Percentiles rank a stretch among this genome's conserved stretches.
These are phyloP conservation scores for Xylariaceae sp. DNA, from an alignment of 2,329 filamentous ascomycete species.

Conservation along the genomic window DNA sequence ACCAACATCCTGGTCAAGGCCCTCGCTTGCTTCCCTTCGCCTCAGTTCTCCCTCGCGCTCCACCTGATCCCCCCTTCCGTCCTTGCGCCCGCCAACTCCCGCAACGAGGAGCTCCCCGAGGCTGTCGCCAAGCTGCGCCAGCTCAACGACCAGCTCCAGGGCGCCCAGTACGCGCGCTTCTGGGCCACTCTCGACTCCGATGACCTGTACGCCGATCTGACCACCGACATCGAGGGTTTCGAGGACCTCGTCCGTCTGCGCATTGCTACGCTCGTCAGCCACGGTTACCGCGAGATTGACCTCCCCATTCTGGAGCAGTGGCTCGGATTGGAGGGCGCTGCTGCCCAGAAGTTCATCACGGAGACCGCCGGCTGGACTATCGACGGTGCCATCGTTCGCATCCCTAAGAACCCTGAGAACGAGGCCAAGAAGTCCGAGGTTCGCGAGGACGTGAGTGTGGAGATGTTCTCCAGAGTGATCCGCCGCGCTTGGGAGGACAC, in stretches of 20 bases:
- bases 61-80: conserved; percentile 87
- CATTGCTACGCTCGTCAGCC: conserved; percentile 81
- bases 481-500: conserved; percentile 82
- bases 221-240: conserved; percentile 89
- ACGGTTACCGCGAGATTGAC: conserved; percentile 70
- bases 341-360: conserved; percentile 70
- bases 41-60: conserved; percentile 90
- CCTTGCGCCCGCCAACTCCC: conserved; percentile 49
- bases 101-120: conserved; percentile 71
- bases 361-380: conserved; percentile 86
- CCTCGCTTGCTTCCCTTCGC: conserved; percentile 91
- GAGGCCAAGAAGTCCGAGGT: conserved; percentile 95
- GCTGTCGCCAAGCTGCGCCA: conserved; percentile 81
- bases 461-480: conserved; percentile 76
- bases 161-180: conserved; percentile 85
- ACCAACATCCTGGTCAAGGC: conserved; percentile 99
- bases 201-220: conserved; percentile 91
- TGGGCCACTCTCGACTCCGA: conserved; percentile 90
- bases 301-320: conserved; percentile 65
- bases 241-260: conserved; percentile 88
- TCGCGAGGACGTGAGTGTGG: conserved; percentile 88
- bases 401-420: conserved; percentile 93
- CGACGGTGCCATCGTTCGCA: conserved; percentile 60
- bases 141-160: conserved; percentile 82
- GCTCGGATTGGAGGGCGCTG: conserved; percentile 65